A percentile compares a stretch with the other conserved stretches of the same genome.
These are phyloP conservation scores for Aphanomyces euteiches DNA, from an alignment of 352 stramenopile genomes.

Conservation along the genomic window DNA sequence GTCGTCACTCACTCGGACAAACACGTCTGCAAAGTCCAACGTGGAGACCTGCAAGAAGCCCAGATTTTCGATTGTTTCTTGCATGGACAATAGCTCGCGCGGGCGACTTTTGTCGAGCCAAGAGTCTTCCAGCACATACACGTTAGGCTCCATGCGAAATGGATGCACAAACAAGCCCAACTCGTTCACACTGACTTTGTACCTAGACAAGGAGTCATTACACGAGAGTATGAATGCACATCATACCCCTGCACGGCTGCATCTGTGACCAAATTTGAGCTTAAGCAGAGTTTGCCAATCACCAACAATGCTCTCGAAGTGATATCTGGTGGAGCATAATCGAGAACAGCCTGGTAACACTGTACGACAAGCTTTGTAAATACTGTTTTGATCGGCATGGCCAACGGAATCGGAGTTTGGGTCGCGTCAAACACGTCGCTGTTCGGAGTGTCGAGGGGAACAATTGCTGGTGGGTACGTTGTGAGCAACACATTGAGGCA, in stretches of 20 bases:
- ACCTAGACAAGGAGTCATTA: neutral
- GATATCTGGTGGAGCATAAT: slow-evolving; percentile 61
- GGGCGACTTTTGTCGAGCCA: slow-evolving; percentile 7
- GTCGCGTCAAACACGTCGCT: slow-evolving; percentile 47
- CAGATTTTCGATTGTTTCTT: slow-evolving; percentile 37
- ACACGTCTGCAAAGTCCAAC: slow-evolving; percentile 82
- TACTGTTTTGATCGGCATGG: slow-evolving; percentile 66
- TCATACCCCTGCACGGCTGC: slow-evolving; percentile 79
- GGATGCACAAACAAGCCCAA: slow-evolving; percentile 56
- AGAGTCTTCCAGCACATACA: slow-evolving; percentile 22
- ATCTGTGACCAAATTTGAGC: slow-evolving; percentile 81
- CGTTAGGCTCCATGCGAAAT: neutral
- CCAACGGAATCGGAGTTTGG: slow-evolving; percentile 61
- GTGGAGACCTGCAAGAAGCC: slow-evolving; percentile 81
- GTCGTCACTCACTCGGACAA: slow-evolving; percentile 62
- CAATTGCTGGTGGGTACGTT: slow-evolving; percentile 78
- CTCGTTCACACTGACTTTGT: slow-evolving; percentile 68
- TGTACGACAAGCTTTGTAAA: slow-evolving; percentile 88
- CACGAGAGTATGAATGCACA: no score
- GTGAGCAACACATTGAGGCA: slow-evolving; percentile 72
- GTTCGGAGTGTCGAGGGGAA: slow-evolving; percentile 70
- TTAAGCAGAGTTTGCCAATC: slow-evolving; percentile 67
- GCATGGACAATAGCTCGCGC: slow-evolving; percentile 6
- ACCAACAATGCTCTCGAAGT: slow-evolving; percentile 46
- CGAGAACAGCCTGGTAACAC: slow-evolving; percentile 74